phyloP scores from a whole-genome alignment of 805 yeast genomes.

The Suhomyces vadensis region DNA sequence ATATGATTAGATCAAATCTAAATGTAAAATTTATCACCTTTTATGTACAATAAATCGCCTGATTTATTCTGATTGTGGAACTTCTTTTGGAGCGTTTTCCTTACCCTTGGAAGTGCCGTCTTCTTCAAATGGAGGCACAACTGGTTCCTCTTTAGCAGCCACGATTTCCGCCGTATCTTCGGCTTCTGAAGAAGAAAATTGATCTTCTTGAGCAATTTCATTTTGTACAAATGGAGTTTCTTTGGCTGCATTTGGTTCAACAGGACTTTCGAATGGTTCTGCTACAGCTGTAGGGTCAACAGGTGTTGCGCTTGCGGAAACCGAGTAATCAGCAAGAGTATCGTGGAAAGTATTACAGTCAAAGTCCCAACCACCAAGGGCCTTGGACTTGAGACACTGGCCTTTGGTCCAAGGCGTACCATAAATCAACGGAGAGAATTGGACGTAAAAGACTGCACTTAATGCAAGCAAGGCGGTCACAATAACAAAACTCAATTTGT shows the following conservation, averaged over 20 bases:
- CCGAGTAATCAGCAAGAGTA: conserved; percentile 24
- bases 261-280: conserved; percentile 13
- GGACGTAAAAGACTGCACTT: conserved; percentile 55
- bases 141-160: conserved; percentile 12
- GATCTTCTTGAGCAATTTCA: conserved; percentile 7
- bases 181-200: conserved; percentile 2
- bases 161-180: conserved; percentile 9
- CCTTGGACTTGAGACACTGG: conserved; percentile 62
- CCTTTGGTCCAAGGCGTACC: conserved; percentile 78
- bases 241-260: conserved; percentile 21
- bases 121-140: conserved; percentile 15
- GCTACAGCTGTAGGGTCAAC: conserved; percentile 12
- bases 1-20: too few species aligned
- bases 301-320: conserved; percentile 8
- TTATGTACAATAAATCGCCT: too few species aligned
- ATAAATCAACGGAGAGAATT: conserved; percentile 72
- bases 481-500: conserved; percentile 44
- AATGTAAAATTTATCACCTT: too few species aligned
- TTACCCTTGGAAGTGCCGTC: conserved; percentile 10
- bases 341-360: conserved; percentile 64
- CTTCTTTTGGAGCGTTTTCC: conserved; percentile 2
- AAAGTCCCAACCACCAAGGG: conserved; percentile 80
- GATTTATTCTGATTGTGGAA: conserved; percentile 14
- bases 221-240: conserved; percentile 22
- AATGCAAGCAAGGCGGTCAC: conserved; percentile 50